Conservation (phyloP, 768 basidiomycete genomes). For the Chlorophyllum brunneum region DNA sequence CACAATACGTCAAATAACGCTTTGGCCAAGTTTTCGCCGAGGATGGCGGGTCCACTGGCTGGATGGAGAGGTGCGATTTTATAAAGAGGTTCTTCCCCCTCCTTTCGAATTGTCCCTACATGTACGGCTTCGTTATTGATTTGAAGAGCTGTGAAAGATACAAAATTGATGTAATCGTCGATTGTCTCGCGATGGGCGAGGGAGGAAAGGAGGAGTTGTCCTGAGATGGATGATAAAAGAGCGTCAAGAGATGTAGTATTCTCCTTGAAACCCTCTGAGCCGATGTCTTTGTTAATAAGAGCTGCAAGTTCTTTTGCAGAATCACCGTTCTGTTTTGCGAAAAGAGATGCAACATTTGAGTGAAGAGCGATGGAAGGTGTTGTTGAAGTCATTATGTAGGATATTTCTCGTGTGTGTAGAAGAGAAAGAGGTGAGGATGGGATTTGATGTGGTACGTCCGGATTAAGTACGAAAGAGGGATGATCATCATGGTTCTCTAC, state of each 20-base stretch:
- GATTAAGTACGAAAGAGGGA: neutral
- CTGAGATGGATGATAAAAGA: slow-evolving; percentile 10
- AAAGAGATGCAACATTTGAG: neutral
- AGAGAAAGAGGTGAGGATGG: neutral
- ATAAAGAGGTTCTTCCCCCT: neutral
- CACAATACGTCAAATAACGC: slow-evolving; percentile 6
- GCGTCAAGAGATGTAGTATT: slow-evolving; percentile 1
- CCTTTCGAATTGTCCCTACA: slow-evolving; percentile 2
- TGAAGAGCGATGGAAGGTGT: neutral
- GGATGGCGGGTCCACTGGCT: slow-evolving; percentile 10
- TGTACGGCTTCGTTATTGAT: slow-evolving; percentile 2
- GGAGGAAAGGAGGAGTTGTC: slow-evolving; percentile 8
- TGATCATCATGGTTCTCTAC: neutral
- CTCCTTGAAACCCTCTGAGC: neutral
- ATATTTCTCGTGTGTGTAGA: neutral
- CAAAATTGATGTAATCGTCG: slow-evolving; percentile 10
- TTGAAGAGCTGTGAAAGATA: slow-evolving; percentile 4
- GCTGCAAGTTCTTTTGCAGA: slow-evolving; percentile 8
- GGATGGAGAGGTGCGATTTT: slow-evolving; percentile 8
- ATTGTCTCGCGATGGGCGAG: slow-evolving; percentile 10
- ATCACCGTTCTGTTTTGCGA: neutral
- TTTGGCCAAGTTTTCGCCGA: slow-evolving; percentile 13
- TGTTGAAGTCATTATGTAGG: neutral
- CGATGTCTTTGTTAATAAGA: slow-evolving; percentile 6
- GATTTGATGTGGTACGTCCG: neutral